These are phyloP conservation scores for Diplodia scrobiculata DNA, from an alignment of 2,329 filamentous ascomycete species.

Conservation along the genomic window DNA sequence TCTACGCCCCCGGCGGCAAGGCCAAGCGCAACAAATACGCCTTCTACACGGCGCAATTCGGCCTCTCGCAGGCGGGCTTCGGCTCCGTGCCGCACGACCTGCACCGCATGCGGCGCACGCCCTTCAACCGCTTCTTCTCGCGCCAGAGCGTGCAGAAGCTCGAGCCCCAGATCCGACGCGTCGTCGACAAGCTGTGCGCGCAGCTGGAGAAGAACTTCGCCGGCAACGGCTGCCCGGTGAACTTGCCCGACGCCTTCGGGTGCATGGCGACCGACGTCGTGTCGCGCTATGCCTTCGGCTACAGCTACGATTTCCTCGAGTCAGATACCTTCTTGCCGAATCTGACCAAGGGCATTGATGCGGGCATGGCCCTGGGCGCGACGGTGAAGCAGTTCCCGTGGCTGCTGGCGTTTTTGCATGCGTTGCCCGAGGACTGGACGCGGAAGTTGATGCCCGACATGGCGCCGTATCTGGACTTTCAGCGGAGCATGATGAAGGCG, in stretches of 20 bases:
- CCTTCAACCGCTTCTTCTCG: slow-evolving; percentile 32
- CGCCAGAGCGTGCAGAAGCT: slow-evolving; percentile 27
- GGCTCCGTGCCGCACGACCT: slow-evolving; percentile 26
- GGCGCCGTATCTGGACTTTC: slow-evolving; percentile 30
- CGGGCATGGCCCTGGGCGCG: slow-evolving; percentile 29
- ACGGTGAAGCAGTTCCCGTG: slow-evolving; percentile 34
- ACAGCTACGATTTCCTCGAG: slow-evolving; percentile 32
- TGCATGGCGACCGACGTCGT: slow-evolving; percentile 35
- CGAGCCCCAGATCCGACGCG: slow-evolving; percentile 28
- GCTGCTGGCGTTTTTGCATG: slow-evolving; percentile 28
- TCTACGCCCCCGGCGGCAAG: slow-evolving; percentile 35
- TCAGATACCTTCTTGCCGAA: slow-evolving; percentile 29
- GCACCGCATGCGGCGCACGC: slow-evolving; percentile 35
- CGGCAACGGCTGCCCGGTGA: slow-evolving; percentile 30
- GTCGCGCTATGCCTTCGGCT: slow-evolving; percentile 34
- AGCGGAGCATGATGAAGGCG: slow-evolving; percentile 25
- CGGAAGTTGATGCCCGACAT: slow-evolving; percentile 24
- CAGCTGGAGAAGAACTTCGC: slow-evolving; percentile 29
- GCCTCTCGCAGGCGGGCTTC: slow-evolving; percentile 23
- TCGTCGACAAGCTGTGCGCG: slow-evolving; percentile 29
- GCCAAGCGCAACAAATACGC: slow-evolving; percentile 31
- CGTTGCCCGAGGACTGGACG: slow-evolving; percentile 16
- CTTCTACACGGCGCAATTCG: slow-evolving; percentile 29
- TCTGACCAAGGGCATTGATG: slow-evolving; percentile 34
- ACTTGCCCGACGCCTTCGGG: slow-evolving; percentile 31